Evolutionary conservation across 1,284 basidiomycete species (phyloP).

Genomic region (Cryptococcus floricola): DNA sequence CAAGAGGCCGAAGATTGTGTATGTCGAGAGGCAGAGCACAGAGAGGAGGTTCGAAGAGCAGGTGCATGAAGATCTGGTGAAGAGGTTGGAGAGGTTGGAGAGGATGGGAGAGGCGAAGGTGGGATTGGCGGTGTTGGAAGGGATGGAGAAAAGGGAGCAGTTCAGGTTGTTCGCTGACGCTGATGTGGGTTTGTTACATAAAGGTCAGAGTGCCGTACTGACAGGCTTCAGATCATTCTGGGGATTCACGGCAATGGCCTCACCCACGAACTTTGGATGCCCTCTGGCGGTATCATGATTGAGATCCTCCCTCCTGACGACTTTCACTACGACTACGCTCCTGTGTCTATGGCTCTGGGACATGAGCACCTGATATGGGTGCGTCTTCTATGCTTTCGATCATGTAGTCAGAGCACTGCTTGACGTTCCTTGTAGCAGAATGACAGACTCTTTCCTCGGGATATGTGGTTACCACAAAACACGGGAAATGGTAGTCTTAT

Average conservation of each 20-base stretch:
- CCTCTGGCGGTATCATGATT: constrained; percentile 10
- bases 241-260: constrained; percentile 22
- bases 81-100: constrained; percentile 7
- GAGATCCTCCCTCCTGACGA: constrained; percentile 10
- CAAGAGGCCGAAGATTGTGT: constrained; percentile 19
- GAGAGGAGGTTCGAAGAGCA: constrained; percentile 13
- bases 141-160: constrained; percentile 8
- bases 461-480: background rate
- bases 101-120: constrained; percentile 6
- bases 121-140: constrained; percentile 12
- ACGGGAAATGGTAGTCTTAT: background rate
- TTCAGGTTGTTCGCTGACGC: constrained; percentile 13
- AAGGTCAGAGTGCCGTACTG: background rate
- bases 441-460: background rate
- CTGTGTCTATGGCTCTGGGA: constrained; percentile 3
- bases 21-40: constrained; percentile 26
- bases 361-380: constrained; percentile 10
- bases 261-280: constrained; percentile 27
- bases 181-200: constrained; percentile 9
- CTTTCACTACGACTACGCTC: constrained; percentile 7
- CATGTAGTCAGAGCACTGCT: background rate
- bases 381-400: background rate
- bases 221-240: constrained; percentile 16
- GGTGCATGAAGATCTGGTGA: constrained; percentile 16
- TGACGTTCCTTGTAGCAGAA: background rate